A percentile compares a stretch with the other conserved stretches of the same genome.
These are phyloP conservation scores for Dillenia turbinata DNA, from an alignment of 164 flowering plant species.

Conservation along the genomic window DNA sequence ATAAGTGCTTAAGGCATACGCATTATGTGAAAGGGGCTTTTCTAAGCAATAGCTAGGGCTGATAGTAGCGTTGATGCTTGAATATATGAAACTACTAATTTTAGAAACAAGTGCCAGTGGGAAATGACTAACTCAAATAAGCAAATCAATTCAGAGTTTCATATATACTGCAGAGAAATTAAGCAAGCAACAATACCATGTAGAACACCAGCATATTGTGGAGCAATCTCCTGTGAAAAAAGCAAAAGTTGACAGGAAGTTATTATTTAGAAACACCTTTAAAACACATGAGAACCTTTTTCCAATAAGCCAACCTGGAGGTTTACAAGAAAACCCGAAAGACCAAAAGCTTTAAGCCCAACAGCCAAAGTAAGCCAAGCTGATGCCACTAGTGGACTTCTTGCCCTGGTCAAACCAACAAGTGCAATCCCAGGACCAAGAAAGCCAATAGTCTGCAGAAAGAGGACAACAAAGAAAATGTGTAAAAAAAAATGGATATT, in stretches of 20 bases:
- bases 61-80: no score
- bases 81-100: no score
- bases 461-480: constrained; percentile 4
- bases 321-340: constrained; percentile 92
- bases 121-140: no score
- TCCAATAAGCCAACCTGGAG: constrained; percentile 62
- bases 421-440: constrained; percentile 81
- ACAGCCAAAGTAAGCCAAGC: constrained; percentile 91
- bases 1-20: no score
- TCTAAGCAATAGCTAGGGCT: no score
- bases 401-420: constrained; percentile 64
- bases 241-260: constrained; percentile 8
- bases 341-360: constrained; percentile 89
- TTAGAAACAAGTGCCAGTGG: no score
- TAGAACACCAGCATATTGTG: constrained; percentile 86
- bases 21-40: no score
- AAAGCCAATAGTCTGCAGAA: constrained; percentile 85
- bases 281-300: neutral
- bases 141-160: no score
- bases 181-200: constrained; percentile 48
- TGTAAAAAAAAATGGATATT: neutral
- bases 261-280: neutral
- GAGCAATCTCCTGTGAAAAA: constrained; percentile 79
- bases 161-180: no score
- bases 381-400: constrained; percentile 64